phyloP scores from a whole-genome alignment of 176 grass and related monocot genomes.

The Otatea glauca region DNA sequence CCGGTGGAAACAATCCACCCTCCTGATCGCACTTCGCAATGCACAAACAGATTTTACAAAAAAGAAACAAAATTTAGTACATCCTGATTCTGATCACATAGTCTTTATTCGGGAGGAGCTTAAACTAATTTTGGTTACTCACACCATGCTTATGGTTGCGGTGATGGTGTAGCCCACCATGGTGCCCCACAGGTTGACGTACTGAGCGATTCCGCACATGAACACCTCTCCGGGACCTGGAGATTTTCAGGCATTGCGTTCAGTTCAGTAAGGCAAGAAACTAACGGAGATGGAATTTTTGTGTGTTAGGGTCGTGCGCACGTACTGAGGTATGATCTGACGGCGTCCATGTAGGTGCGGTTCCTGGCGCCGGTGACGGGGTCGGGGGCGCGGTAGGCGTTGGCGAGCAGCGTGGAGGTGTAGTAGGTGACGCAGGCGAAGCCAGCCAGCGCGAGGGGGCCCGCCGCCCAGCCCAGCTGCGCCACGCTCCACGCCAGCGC shows the following conservation, averaged over 20 bases:
- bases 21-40: constrained; percentile 58
- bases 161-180: constrained; percentile 93
- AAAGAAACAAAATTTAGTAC: constrained; percentile 22
- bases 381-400: constrained; percentile 77
- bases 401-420: constrained; percentile 81
- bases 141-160: constrained; percentile 85
- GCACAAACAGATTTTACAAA: too few species aligned
- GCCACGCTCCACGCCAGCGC: constrained; percentile 92
- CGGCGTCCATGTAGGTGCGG: constrained; percentile 76
- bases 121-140: constrained; percentile 24
- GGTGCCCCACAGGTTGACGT: constrained; percentile 83
- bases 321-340: constrained; percentile 83
- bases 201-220: constrained; percentile 84
- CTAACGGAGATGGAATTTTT: background rate
- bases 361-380: constrained; percentile 78
- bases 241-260: constrained; percentile 1
- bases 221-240: constrained; percentile 74
- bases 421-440: constrained; percentile 90
- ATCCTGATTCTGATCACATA: background rate
- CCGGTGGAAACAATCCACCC: constrained; percentile 58
- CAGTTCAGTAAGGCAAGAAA: background rate
- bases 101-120: background rate
- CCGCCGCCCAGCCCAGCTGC: constrained; percentile 84
- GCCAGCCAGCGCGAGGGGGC: constrained; percentile 64
- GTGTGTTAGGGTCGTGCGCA: background rate